These are phyloP conservation scores for Epichloe bromicola DNA, from an alignment of 2,329 filamentous ascomycete genomes.

Conservation along the genomic window DNA sequence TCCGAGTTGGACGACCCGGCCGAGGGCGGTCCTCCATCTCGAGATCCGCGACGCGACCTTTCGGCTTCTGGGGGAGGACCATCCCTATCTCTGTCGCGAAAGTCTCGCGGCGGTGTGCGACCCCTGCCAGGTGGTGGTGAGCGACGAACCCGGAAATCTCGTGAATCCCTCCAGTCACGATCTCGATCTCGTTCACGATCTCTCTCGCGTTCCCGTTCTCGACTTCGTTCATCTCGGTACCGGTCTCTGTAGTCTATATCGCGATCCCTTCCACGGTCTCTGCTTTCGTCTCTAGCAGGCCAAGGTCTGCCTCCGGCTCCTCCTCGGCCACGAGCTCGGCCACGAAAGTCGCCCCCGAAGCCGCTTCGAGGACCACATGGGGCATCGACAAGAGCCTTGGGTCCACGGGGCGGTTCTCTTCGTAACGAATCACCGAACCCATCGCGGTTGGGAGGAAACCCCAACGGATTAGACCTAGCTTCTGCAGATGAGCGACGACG, in stretches of 20 bases:
- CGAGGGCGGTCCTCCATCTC: constrained; percentile 57
- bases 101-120: constrained; percentile 55
- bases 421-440: constrained; percentile 40
- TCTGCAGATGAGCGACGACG: constrained; percentile 55
- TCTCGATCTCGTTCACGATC: constrained; percentile 31
- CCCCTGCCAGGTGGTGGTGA: constrained; percentile 46
- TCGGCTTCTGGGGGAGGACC: constrained; percentile 55
- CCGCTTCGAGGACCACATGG: constrained; percentile 56
- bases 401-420: constrained; percentile 67
- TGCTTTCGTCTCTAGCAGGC: constrained; percentile 45
- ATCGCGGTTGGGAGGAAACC: constrained; percentile 49
- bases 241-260: constrained; percentile 4
- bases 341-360: constrained; percentile 51
- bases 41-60: constrained; percentile 52
- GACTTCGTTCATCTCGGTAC: constrained; percentile 22
- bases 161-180: constrained; percentile 29
- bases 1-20: constrained; percentile 61
- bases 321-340: constrained; percentile 20
- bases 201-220: constrained; percentile 46
- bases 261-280: constrained; percentile 32
- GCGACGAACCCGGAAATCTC: constrained; percentile 33
- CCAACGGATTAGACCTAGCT: constrained; percentile 39
- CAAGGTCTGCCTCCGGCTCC: constrained; percentile 47
- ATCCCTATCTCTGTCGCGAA: constrained; percentile 45
- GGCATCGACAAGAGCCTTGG: constrained; percentile 63